These are phyloP conservation scores for Cucurbita ficifolia DNA, from an alignment of 306 rosid genomes.

Conservation along the genomic window DNA sequence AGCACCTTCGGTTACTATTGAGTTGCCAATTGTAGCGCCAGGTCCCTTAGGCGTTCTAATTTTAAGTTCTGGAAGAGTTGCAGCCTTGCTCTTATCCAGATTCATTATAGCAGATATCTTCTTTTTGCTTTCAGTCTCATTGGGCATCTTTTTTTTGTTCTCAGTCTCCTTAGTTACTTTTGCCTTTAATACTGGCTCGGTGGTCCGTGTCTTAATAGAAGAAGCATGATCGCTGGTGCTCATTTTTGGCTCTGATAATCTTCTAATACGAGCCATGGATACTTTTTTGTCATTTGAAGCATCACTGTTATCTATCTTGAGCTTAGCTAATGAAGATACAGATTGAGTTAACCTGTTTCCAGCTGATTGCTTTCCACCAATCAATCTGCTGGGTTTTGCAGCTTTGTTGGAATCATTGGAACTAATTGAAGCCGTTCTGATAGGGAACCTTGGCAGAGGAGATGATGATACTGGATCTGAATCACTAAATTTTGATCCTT, in stretches of 20 bases:
- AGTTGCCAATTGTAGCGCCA: slow-evolving; percentile 25
- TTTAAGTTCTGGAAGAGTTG: slow-evolving; percentile 87
- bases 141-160: slow-evolving; percentile 54
- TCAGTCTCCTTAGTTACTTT: slow-evolving; percentile 45
- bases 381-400: slow-evolving; percentile 56
- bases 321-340: slow-evolving; percentile 56
- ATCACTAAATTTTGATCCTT: slow-evolving; percentile 84
- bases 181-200: slow-evolving; percentile 27
- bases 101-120: slow-evolving; percentile 60
- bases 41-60: slow-evolving; percentile 56
- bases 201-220: slow-evolving; percentile 30
- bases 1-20: slow-evolving; percentile 33
- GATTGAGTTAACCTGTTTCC: slow-evolving; percentile 55
- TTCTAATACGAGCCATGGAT: slow-evolving; percentile 67
- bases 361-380: slow-evolving; percentile 31
- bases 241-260: slow-evolving; percentile 88
- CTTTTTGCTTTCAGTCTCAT: slow-evolving; percentile 47
- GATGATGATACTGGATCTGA: slow-evolving; percentile 72
- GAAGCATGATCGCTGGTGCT: slow-evolving; percentile 25
- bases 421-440: slow-evolving; percentile 38
- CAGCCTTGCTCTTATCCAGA: slow-evolving; percentile 70
- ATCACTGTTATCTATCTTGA: slow-evolving; percentile 50
- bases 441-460: slow-evolving; percentile 54
- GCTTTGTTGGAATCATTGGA: slow-evolving; percentile 43
- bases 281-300: slow-evolving; percentile 47